Base-by-base conservation (phyloP, 768 basidiomycete species). In the Dioszegia crocea region DNA sequence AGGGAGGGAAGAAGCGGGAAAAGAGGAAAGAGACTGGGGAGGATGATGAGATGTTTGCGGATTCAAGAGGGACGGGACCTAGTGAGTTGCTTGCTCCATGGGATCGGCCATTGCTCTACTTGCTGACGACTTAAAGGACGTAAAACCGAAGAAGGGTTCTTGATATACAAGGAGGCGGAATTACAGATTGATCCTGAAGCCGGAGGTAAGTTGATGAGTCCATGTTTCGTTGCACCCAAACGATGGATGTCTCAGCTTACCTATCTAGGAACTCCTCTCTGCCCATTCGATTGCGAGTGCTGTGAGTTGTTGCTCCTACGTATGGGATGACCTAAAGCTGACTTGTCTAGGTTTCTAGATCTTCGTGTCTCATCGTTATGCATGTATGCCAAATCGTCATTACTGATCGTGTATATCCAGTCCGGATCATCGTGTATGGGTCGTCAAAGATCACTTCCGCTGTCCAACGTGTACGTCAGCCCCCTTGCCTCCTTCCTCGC, bases 211-310 rank as follows among this genome's bases (percentile, higher is more conserved):
- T 61, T 8, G 8, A 33, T 33, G 33, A 6, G n/a, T n/a, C n/a
- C n/a, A n/a, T n/a, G n/a, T n/a, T n/a, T n/a, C n/a, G n/a, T 17
- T 45, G 17, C 21, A 14, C 29, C 57, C 23, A 12, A 11, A n/a
- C 29, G 10, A 39, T 38, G 40, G 14, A n/a, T 29, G 14, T 10
- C 21, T n/a, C 12, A 43, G 26, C 50, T 45, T n/a, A 24, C 14
- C 17, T 29, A 31, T 19, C 9, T 33, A 76, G 75, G 71, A 12
- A 78, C 75, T 9, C 70, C 73, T 3, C 57, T 76, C 1, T 78
- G 77, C 59, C 77, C 77, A 3, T 78, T 78, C 57, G 77, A 78
- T 50, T 78, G 77, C 51, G 74, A 78, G 26, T 78, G 77, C 54
- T 78, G 77, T 73, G 39, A 59, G 61, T 31, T 24, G 29, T 26